Conservation (phyloP, 805 yeast genomes). For the Suhomyces xylopsoci region DNA sequence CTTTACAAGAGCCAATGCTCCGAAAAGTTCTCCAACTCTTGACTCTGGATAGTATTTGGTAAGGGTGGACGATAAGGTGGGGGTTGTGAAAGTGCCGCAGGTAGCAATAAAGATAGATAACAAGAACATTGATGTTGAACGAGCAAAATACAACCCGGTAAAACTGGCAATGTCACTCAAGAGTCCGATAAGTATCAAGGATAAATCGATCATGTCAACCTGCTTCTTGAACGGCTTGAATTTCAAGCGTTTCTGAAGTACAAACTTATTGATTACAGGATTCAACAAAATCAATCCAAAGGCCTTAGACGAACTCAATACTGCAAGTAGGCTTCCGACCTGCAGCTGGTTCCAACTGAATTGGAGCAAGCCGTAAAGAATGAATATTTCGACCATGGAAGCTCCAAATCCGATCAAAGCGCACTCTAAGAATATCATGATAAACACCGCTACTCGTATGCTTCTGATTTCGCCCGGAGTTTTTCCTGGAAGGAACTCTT, state of each 20-base stretch:
- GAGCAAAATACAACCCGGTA: conserved; percentile 6
- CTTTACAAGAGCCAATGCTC: conserved; percentile 60
- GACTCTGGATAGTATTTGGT: conserved; percentile 58
- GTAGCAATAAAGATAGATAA: background rate
- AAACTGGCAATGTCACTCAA: conserved; percentile 12
- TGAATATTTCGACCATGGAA: conserved; percentile 11
- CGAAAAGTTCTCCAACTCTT: conserved; percentile 67
- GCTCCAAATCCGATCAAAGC: conserved; percentile 11
- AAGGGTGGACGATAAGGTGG: conserved; percentile 56
- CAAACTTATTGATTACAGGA: conserved; percentile 13
- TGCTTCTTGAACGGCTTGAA: conserved; percentile 12
- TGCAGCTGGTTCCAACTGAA: conserved; percentile 18
- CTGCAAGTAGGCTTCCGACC: conserved; percentile 15
- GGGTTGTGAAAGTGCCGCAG: conserved; percentile 22
- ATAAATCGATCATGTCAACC: conserved; percentile 16
- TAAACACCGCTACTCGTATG: conserved; percentile 12
- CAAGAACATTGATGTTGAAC: conserved; percentile 1
- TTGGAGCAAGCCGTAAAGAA: conserved; percentile 16
- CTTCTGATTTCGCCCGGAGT: conserved; percentile 9
- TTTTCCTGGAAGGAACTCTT: conserved; percentile 8
- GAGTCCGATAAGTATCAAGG: conserved; percentile 12
- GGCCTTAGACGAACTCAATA: conserved; percentile 14
- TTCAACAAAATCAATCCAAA: conserved; percentile 14
- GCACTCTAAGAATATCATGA: conserved; percentile 7
- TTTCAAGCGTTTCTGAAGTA: conserved; percentile 10